Conservation (phyloP, 1,139 yeast species). For the Candida sanyaensis region DNA sequence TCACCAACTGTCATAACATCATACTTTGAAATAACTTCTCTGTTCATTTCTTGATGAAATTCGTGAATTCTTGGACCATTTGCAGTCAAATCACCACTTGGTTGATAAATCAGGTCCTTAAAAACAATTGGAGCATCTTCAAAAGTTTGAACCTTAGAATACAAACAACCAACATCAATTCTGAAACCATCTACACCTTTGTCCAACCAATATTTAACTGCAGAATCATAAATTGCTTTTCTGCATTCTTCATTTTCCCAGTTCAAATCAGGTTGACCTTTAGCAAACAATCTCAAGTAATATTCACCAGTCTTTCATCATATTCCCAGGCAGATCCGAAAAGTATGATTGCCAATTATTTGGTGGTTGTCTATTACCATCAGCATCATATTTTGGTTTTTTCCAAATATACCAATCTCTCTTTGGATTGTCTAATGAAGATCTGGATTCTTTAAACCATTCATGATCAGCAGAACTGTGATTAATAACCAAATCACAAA, state of each 20-base stretch:
- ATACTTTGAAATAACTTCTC: conserved; percentile 45
- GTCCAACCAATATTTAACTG: conserved; percentile 55
- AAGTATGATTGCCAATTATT: conserved; percentile 58
- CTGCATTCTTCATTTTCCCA: conserved; percentile 59
- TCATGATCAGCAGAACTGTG: conserved; percentile 58
- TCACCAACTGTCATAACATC: conserved; percentile 63
- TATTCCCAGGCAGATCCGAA: conserved; percentile 59
- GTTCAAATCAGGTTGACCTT: conserved; percentile 57
- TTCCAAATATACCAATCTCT: conserved; percentile 67
- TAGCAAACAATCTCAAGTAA: conserved; percentile 54
- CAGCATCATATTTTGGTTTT: conserved; percentile 44
- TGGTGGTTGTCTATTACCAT: conserved; percentile 54
- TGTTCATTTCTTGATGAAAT: conserved; percentile 55
- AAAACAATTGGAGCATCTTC: conserved; percentile 51
- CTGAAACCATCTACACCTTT: conserved; percentile 61
- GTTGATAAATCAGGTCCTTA: conserved; percentile 44
- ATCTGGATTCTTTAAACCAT: conserved; percentile 59
- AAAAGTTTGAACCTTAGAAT: conserved; percentile 49
- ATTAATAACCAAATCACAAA: conserved; percentile 59
- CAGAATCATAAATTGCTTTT: conserved; percentile 50
- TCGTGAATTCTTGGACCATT: conserved; percentile 60
- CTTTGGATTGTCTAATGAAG: conserved; percentile 52
- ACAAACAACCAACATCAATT: conserved; percentile 56
- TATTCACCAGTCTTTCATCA: conserved; percentile 56
- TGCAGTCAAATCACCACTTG: conserved; percentile 29